phyloP scores from a whole-genome alignment of 2,329 filamentous ascomycete genomes.

The Aspergillus novoparasiticus region DNA sequence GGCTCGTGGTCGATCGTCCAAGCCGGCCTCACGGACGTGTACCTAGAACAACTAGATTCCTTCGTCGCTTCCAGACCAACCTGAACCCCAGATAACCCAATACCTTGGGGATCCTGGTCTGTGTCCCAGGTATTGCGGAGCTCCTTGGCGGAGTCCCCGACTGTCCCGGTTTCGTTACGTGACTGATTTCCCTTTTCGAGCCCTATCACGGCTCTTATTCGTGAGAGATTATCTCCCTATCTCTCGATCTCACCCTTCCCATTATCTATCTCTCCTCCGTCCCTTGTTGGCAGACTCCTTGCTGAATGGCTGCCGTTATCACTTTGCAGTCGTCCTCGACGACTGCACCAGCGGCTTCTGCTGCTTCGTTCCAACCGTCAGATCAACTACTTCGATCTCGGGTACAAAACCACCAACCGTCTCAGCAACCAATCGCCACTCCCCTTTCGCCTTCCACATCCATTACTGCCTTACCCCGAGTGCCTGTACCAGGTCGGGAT shows the following conservation, averaged over 20 bases:
- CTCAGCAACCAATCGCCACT: constrained; percentile 25
- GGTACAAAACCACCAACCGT: constrained; percentile 21
- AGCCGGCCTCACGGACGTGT: constrained; percentile 1
- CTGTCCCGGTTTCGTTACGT: constrained; percentile 20
- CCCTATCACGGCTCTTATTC: constrained; percentile 6
- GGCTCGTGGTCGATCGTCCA: constrained; percentile 18
- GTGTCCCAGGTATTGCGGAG: constrained; percentile 12
- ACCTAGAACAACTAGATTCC: constrained; percentile 2
- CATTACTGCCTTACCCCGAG: constrained; percentile 30
- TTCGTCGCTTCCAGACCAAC: background rate
- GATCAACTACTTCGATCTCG: constrained; percentile 29
- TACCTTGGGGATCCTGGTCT: constrained; percentile 16
- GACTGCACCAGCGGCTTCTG: constrained; percentile 27
- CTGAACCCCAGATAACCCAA: constrained; percentile 15
- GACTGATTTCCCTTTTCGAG: constrained; percentile 16
- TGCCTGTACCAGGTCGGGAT: constrained; percentile 35
- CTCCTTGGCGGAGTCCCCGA: constrained; percentile 15
- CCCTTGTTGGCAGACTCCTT: background rate
- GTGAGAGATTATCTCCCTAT: constrained; percentile 12
- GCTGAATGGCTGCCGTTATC: constrained; percentile 42
- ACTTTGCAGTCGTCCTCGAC: constrained; percentile 43
- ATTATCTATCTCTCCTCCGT: background rate
- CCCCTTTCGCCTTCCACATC: constrained; percentile 21
- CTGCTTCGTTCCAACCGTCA: constrained; percentile 28
- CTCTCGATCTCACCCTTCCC: constrained; percentile 2